Evolutionary conservation across 805 yeast species (phyloP).

Genomic region (Candida coquimbonensis): DNA sequence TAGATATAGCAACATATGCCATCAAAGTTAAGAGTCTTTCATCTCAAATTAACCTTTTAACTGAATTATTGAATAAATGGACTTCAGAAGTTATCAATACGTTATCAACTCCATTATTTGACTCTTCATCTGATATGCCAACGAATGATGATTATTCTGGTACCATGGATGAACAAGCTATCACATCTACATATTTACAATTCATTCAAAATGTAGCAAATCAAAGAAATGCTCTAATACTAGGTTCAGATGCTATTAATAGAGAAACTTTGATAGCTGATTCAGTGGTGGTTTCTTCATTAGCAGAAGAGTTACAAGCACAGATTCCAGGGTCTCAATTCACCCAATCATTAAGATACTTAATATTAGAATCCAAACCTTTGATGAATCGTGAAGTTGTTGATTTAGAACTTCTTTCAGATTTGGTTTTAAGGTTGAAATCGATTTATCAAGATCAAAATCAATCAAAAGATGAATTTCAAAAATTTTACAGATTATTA

Average conservation of each 20-base stretch:
- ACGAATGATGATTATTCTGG: conserved; percentile 60
- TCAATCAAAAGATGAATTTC: conserved; percentile 19
- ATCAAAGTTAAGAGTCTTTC: conserved; percentile 12
- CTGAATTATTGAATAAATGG: conserved; percentile 46
- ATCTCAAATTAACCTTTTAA: conserved; percentile 43
- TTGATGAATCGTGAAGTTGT: background rate
- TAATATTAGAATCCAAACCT: conserved; percentile 13
- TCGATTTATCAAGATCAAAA: conserved; percentile 27
- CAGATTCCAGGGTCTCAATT: conserved; percentile 5
- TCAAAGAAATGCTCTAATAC: conserved; percentile 35
- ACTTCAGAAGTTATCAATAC: conserved; percentile 23
- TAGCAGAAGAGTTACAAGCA: conserved; percentile 12
- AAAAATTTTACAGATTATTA: conserved; percentile 42
- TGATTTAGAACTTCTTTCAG: conserved; percentile 6
- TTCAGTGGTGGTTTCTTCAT: background rate
- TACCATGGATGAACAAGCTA: conserved; percentile 70
- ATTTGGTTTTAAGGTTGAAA: conserved; percentile 17
- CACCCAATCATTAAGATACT: conserved; percentile 5
- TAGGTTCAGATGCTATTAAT: conserved; percentile 16
- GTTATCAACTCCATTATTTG: conserved; percentile 46
- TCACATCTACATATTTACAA: conserved; percentile 51
- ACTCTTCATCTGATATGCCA: conserved; percentile 32
- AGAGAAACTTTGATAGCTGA: background rate
- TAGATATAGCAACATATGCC: conserved; percentile 11
- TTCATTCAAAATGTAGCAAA: conserved; percentile 40